Base-by-base conservation (phyloP, 2,329 filamentous ascomycete species). In the Epichloe coenophiala region DNA sequence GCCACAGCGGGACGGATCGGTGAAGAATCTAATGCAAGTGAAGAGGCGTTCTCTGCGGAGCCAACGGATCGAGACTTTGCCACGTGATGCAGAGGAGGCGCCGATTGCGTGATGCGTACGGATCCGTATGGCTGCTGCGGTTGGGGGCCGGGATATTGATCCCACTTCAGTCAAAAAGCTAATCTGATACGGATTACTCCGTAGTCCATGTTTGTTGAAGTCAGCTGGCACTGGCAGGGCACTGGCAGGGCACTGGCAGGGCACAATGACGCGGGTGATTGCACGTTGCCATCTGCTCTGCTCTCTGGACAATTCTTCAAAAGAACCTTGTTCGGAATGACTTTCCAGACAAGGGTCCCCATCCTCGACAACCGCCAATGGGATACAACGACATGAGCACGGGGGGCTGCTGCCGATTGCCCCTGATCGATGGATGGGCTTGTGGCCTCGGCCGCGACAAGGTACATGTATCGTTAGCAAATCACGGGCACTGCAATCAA, bases 241-340 rank as follows among this genome's bases (percentile, higher is more conserved):
- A 38, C 27, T 8, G 27, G 27, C 21, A 23, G 21, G 21, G 21
- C 21, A 23, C 21, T 23, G 21, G 21, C 27, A 27, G 27, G 27
- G 27, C 27, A 9, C 27, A 1, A 31, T 31, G 27, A 31, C 27
- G 27, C 7, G 7, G 27, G 27, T 27, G 27, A 4, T 31, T 9
- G 27, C n/a, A n/a, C n/a, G 27, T 31, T n/a, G n/a, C 27, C 17
- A 7, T 36, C 31, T 45, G n/a, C 15, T 33, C 27, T 31, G 27
- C 27, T 4, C 8, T 31, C 27, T 9, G 3, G 8, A 23, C 21
- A n/a, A 48, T 53, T 65, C 68, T 37, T 66, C 66, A 45, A 49
- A 49, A 39, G 48, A 44, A 49, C 19, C 48, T 45, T 50, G 42
- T n/a, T n/a, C n/a, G n/a, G n/a, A n/a, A n/a, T n/a, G n/a, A n/a